Evolutionary conservation across 768 basidiomycete genomes (phyloP).

Genomic region (Hemileccinum impolitum): DNA sequence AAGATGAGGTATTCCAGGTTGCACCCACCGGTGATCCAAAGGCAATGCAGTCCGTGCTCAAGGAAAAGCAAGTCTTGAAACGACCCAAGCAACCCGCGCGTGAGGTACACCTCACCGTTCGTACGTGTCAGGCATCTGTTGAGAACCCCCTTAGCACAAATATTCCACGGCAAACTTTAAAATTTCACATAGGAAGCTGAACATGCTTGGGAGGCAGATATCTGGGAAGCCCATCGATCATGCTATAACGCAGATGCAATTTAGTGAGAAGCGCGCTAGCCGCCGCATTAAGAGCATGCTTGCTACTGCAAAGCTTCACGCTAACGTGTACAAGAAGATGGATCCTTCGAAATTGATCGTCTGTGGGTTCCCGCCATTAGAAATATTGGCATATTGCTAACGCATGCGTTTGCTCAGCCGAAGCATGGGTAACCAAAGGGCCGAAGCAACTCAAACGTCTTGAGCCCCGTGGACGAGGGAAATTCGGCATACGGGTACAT

Average conservation of each 20-base stretch:
- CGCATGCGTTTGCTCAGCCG: slow-evolving; percentile 47
- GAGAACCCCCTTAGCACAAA: slow-evolving; percentile 64
- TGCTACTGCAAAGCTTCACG: slow-evolving; percentile 82
- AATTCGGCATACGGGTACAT: slow-evolving; percentile 72
- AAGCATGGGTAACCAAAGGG: slow-evolving; percentile 94
- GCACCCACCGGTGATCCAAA: slow-evolving; percentile 15
- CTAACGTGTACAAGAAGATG: slow-evolving; percentile 72
- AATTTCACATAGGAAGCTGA: slow-evolving; percentile 90
- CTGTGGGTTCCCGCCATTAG: slow-evolving; percentile 45
- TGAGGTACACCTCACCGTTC: slow-evolving; percentile 20
- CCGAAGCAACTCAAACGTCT: slow-evolving; percentile 56
- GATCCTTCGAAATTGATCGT: slow-evolving; percentile 72
- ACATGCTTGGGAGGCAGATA: slow-evolving; percentile 83
- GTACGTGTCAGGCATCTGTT: not conserved
- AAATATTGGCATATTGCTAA: slow-evolving; percentile 1
- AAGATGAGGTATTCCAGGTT: slow-evolving; percentile 45
- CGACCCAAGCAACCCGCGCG: slow-evolving; percentile 25
- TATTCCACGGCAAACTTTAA: slow-evolving; percentile 92
- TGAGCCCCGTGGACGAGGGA: slow-evolving; percentile 83
- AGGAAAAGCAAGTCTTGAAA: slow-evolving; percentile 12
- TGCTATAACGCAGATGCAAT: slow-evolving; percentile 96
- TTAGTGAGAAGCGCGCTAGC: slow-evolving; percentile 89
- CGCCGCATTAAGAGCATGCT: slow-evolving; percentile 86
- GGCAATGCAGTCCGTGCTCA: slow-evolving; percentile 10
- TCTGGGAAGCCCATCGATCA: slow-evolving; percentile 89